Evolutionary conservation across 306 rosid genomes (phyloP).

Genomic region (Quercus robur): DNA sequence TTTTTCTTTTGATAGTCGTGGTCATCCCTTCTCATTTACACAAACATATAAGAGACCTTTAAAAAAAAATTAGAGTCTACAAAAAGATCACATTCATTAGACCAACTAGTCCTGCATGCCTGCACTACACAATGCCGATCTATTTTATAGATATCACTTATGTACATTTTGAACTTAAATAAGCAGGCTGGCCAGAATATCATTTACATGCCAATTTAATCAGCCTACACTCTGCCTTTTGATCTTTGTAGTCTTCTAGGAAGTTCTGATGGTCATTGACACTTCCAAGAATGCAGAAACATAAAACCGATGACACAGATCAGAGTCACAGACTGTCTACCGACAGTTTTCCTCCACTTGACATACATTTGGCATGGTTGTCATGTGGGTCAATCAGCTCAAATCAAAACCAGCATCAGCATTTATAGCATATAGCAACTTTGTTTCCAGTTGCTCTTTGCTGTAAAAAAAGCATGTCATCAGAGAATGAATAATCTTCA

Average conservation of each 20-base stretch:
- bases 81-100: slow-evolving; percentile 4
- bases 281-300: not conserved
- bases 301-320: not conserved
- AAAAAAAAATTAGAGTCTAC: not conserved
- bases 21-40: not conserved
- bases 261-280: slow-evolving; percentile 13
- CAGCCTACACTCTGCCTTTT: slow-evolving; percentile 12
- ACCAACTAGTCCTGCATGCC: not conserved
- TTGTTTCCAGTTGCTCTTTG: slow-evolving; percentile 83
- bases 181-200: slow-evolving; percentile 13
- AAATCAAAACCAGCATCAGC: slow-evolving; percentile 97
- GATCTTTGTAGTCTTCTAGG: slow-evolving; percentile 6
- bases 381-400: slow-evolving; percentile 49
- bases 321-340: not conserved
- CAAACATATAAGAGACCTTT: not conserved
- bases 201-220: slow-evolving; percentile 20
- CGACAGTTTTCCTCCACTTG: not conserved
- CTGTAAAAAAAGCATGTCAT: slow-evolving; percentile 39
- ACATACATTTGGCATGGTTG: not conserved
- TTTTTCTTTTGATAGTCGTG: too few relatives aligned
- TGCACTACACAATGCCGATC: slow-evolving; percentile 20
- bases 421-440: slow-evolving; percentile 83
- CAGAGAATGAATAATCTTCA: slow-evolving; percentile 1
- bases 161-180: slow-evolving; percentile 36
- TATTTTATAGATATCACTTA: slow-evolving; percentile 19